Evolutionary conservation across 1,284 basidiomycete species (phyloP), one percentile per base, ranked within the genome.

Genomic region (Athelia psychrophila): DNA sequence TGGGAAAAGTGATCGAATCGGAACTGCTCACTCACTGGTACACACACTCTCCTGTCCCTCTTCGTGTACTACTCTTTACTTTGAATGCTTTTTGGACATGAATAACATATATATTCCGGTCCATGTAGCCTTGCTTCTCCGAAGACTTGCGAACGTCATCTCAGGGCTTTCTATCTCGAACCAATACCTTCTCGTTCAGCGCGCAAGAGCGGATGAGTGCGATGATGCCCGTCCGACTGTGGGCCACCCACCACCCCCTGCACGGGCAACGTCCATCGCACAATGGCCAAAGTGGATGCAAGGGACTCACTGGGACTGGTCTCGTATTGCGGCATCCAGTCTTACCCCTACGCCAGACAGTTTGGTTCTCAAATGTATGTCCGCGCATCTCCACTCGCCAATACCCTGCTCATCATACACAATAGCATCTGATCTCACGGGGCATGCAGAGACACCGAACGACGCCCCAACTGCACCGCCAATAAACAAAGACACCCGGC

Each of bases 81-180:
- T 30, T 32, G 42, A 27, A 30, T 48, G 22, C 18, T 35, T 57
- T 32, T 44, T 33, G 16, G 57, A 56, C 61, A 84, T 84, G 81
- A 76, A 72, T 65, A 79, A 70, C 58, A 68, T 85, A 52, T 83
- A 79, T 63, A 71, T 86, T 59, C 81, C 79, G 47, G 69, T 76
- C 42, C 81, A 81, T 51, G 78, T 88, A 58, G 73, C 76, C 53
- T 65, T 78, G 36, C 65, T 89, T 45, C 70, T 89, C 55, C 83
- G 79, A 53, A 73, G 86, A 54, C 69, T 90, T 40, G 78, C 83
- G 54, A 85, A 87, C 58, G 80, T 79, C 36, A 73, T 89, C 44
- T 86, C 85, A 0, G 73, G 81, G 0, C 66, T 87, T 24, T 84
- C 85, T 0, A 77, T 88, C 36, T 81, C 86, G 2, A 79, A 79